Conservation (phyloP, 352 stramenopile species). For the Phytophthora ramorum region DNA sequence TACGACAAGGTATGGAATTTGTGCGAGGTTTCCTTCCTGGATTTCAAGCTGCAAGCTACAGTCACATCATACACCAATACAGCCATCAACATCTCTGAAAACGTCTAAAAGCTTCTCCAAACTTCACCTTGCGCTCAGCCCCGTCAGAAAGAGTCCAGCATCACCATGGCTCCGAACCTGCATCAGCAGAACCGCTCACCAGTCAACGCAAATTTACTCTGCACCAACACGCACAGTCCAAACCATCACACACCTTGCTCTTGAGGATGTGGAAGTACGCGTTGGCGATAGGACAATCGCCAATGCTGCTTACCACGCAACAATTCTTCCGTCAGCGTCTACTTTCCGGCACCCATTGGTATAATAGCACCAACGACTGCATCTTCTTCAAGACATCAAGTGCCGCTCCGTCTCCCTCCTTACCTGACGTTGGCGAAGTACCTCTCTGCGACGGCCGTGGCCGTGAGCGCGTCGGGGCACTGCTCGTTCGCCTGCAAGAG, state of each 20-base stretch:
- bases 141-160: constrained; percentile 47
- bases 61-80: background rate
- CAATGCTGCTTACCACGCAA: constrained; percentile 27
- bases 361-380: background rate
- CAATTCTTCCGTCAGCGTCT: background rate
- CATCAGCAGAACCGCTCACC: constrained; percentile 17
- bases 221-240: background rate
- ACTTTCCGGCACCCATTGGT: background rate
- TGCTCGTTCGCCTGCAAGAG: constrained; percentile 57
- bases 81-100: background rate
- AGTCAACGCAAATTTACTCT: constrained; percentile 9
- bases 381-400: constrained; percentile 21
- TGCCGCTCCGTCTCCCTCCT: background rate
- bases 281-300: constrained; percentile 59
- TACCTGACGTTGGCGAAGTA: constrained; percentile 54
- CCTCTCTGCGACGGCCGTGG: constrained; percentile 50
- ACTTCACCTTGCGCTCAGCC: constrained; percentile 34
- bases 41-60: constrained; percentile 52
- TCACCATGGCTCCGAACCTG: constrained; percentile 49
- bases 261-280: constrained; percentile 67
- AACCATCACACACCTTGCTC: constrained; percentile 40
- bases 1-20: constrained; percentile 36
- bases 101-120: background rate
- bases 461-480: constrained; percentile 52
- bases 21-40: constrained; percentile 40